Base-by-base conservation (phyloP, 2,329 filamentous ascomycete genomes). In the Elsinoe ampelina region DNA sequence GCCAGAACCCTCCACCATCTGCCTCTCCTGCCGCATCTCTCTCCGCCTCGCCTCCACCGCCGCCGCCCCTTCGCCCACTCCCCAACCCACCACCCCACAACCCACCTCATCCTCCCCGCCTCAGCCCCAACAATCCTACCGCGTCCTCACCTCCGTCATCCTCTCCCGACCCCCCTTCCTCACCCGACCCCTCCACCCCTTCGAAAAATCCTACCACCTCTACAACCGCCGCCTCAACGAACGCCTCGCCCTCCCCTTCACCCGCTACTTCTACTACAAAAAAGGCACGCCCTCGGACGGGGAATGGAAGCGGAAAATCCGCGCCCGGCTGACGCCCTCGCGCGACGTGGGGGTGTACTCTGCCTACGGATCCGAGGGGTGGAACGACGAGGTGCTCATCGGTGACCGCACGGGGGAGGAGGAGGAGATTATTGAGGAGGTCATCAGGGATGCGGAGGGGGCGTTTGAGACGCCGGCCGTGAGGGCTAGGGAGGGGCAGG, bases 201-300 rank as follows among this genome's bases (percentile, higher is more conserved):
- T 98, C 73, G 93, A 98, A 73, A 87, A 89, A 68, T 80, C 92
- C 61, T 97, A 86, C 75, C 95, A 86, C 78, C 90, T 98, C 70
- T 98, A 98, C 76, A 93, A 98, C 75, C 92, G 92, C 66, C 89
- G 93, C 12, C 80, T 98, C 59, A 95, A 97, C 72, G 93, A 98
- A 77, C 87, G 93, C 42, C 80, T 95, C 54, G 84, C 85, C 17
- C 80, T 93, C 3, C 88, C 91, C 1, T 98, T 97, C 72, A 87
- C 87, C 57, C 83, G 87, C 63, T 87, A 87, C 70, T 93, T 97
- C 75, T 98, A 95, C 80, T 95, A 91, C 81, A 95, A 95, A 77
- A 84, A 84, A 64, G 88, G 89, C 68, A 95, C 91, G 10, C 85
- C 90, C 1, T 79, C 83, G 7, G 87, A 91, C 63, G 77, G 89